A percentile compares a stretch with the other conserved stretches of the same genome.
Conservation (phyloP, 306 rosid genomes). For the Casuarina equisetifolia region DNA sequence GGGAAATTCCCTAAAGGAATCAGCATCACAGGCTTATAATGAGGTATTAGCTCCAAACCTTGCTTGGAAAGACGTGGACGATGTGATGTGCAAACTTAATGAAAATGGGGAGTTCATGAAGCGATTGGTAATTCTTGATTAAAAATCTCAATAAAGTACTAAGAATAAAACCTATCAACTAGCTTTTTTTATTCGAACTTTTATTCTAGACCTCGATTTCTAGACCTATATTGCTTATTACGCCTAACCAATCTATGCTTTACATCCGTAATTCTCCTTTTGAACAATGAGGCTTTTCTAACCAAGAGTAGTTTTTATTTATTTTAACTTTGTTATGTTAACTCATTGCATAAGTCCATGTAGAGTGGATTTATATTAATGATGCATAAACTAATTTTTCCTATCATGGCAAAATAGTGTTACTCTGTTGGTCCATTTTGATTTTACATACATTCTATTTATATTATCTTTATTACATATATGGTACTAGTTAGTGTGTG, state of each 20-base stretch:
- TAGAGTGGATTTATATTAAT: no score
- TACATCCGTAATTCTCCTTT: background rate
- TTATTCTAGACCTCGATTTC: no score
- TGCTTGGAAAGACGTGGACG: constrained; percentile 84
- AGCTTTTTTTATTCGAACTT: no score
- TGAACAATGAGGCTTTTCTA: background rate
- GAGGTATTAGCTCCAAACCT: constrained; percentile 81
- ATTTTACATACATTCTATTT: no score
- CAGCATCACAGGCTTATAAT: constrained; percentile 87
- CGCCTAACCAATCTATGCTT: background rate
- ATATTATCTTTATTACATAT: no score
- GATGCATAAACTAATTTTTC: no score
- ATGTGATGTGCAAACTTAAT: constrained; percentile 87
- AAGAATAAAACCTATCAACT: background rate
- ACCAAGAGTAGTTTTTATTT: background rate
- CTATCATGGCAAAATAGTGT: no score
- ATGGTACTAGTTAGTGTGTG: no score
- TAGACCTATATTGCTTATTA: background rate
- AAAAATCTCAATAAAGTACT: background rate
- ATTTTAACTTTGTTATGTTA: no score
- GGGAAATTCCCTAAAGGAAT: constrained; percentile 72
- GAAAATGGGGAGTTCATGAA: constrained; percentile 70
- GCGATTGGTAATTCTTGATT: constrained; percentile 19
- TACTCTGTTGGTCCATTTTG: no score
- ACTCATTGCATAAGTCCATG: no score